These are phyloP conservation scores for Tylopilus plumbeoviolaceoides DNA, from an alignment of 768 basidiomycete species.

Conservation along the genomic window DNA sequence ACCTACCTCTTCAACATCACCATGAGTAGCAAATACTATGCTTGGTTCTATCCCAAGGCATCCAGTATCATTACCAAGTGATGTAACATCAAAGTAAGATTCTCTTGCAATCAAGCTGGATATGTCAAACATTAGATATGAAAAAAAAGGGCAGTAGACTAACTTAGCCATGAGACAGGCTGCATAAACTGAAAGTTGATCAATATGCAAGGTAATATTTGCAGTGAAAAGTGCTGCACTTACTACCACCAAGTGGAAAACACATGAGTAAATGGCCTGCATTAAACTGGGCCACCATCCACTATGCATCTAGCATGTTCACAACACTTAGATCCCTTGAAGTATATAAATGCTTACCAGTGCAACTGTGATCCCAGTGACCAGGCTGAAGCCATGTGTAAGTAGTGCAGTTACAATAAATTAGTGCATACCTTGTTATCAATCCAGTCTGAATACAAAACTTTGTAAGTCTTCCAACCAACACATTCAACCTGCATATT, in stretches of 20 bases:
- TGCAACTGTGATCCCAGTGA: conserved; percentile 5
- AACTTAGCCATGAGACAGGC: conserved; percentile 29
- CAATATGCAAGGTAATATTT: not conserved
- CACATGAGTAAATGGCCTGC: conserved; percentile 17
- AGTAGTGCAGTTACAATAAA: not conserved
- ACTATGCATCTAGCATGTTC: conserved; percentile 9
- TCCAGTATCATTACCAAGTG: not conserved
- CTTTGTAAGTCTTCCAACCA: conserved; percentile 14
- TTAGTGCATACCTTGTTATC: conserved; percentile 18
- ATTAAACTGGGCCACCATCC: conserved; percentile 17
- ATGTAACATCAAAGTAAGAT: conserved; percentile 19
- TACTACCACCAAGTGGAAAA: conserved; percentile 26
- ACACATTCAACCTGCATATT: conserved; percentile 8
- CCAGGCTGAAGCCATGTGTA: conserved; percentile 10
- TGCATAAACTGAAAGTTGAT: conserved; percentile 22
- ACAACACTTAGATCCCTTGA: not conserved
- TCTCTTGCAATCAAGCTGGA: conserved; percentile 25
- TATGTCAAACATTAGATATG: not conserved
- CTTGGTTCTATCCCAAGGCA: not conserved
- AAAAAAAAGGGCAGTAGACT: not conserved
- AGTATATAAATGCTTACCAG: conserved; percentile 19
- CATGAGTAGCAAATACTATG: conserved; percentile 9
- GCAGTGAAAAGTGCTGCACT: not conserved
- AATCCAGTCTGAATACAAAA: conserved; percentile 27
- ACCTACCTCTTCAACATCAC: conserved; percentile 2